These are phyloP conservation scores for Pseudogymnoascus sp. DNA, from an alignment of 2,329 filamentous ascomycete species.

Conservation along the genomic window DNA sequence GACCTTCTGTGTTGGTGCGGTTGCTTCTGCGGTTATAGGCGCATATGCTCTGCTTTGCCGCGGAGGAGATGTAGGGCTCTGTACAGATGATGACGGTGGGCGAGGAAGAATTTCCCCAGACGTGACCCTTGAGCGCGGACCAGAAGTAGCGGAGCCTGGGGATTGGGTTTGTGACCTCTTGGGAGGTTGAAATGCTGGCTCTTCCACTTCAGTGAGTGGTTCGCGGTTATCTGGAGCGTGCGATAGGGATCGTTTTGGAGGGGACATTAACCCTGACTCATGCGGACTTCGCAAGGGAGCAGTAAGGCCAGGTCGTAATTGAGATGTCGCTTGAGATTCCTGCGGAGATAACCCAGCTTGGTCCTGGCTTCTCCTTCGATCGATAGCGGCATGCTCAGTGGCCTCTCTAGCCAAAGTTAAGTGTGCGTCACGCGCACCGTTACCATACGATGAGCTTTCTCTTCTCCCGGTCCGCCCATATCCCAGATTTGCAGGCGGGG, in stretches of 20 bases:
- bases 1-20: slow-evolving; percentile 16
- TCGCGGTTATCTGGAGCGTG: slow-evolving; percentile 23
- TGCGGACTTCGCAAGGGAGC: slow-evolving; percentile 23
- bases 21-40: slow-evolving; percentile 11
- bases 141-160: slow-evolving; percentile 42
- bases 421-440: not conserved
- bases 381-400: slow-evolving; percentile 17
- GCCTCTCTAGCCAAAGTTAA: slow-evolving; percentile 15
- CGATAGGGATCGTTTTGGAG: slow-evolving; percentile 45
- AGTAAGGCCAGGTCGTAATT: slow-evolving; percentile 21
- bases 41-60: slow-evolving; percentile 10
- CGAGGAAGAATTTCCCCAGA: not conserved
- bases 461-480: not conserved
- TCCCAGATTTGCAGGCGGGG: not conserved
- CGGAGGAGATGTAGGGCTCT: slow-evolving; percentile 21
- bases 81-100: slow-evolving; percentile 44
- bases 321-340: slow-evolving; percentile 43
- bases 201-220: slow-evolving; percentile 21
- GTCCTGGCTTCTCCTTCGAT: slow-evolving; percentile 1
- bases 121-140: slow-evolving; percentile 34
- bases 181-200: slow-evolving; percentile 30
- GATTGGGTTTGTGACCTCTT: slow-evolving; percentile 55
- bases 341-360: slow-evolving; percentile 19
- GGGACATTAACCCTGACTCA: slow-evolving; percentile 41
- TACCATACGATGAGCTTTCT: slow-evolving; percentile 19